Evolutionary conservation across 495 filamentous ascomycete species (phyloP), one percentile per base, ranked within the genome.

Genomic region (Penicillium pulvis): DNA sequence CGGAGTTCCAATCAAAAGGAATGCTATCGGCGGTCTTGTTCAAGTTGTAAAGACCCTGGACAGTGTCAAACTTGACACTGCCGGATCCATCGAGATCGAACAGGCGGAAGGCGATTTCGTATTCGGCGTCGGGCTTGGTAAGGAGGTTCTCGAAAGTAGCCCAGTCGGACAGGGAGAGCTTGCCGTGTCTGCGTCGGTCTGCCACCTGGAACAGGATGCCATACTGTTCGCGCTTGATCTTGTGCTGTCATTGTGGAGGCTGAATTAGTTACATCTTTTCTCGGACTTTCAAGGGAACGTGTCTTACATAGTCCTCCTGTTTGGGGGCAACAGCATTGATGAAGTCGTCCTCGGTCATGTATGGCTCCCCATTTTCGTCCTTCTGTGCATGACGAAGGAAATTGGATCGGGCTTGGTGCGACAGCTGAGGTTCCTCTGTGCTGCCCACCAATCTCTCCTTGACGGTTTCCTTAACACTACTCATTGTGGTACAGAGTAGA

Each of bases 101-200:
- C 28, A 98, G 82, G 56, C 95, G 90, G 77, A 97, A 98, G 5
- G 93, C 93, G 62, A 98, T 97, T 75, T 98, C 93, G 71, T 98
- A 98, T 72, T 98, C 95, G 66, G 94, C 95, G 62, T 98, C 94
- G 59, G 94, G 92, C 71, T 97, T 97, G 51, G 83, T 82, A 36
- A 98, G 85, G 54, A 98, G 85, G 77, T 96, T 93, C 74, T 97
- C 89, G 71, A 97, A 98, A 46, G 87, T 88, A 14, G 81, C 86
- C 92, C 92, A 98, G 73, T 98, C 94, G 58, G 85, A 80, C 28
- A 98, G 72, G 59, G 71, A 90, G 33, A 98, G 78, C 64, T 83
- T 86, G 55, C 92, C 91, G 23, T 75, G 75, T 52, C 79, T 83
- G 45, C 82, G 82, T 51, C 90, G 83, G 73, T 98, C 94, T 58